Evolutionary conservation across 768 basidiomycete species (phyloP).

Genomic region (Clavulina sp.): DNA sequence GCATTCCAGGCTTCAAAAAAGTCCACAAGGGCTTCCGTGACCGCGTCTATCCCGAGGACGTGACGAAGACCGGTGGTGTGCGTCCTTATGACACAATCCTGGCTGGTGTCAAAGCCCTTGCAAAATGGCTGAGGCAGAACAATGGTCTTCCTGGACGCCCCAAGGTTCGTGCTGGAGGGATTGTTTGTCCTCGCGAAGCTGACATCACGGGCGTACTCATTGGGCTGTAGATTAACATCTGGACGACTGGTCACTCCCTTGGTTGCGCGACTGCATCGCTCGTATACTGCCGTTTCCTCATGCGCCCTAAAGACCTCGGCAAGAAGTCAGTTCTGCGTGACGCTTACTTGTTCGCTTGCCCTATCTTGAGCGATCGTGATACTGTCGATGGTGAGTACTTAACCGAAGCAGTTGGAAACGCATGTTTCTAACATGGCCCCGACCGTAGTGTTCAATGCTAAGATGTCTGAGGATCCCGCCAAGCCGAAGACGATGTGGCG

Average conservation of each 20-base stretch:
- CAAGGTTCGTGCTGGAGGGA: conserved; percentile 9
- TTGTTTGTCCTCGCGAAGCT: not conserved
- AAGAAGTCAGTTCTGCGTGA: conserved; percentile 5
- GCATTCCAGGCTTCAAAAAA: not conserved
- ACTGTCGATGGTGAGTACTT: conserved; percentile 2
- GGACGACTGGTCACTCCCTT: conserved; percentile 11
- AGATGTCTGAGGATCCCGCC: conserved; percentile 1
- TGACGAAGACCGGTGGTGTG: not conserved
- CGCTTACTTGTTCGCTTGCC: conserved; percentile 7
- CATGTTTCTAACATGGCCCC: not conserved
- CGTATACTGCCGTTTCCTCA: conserved; percentile 4
- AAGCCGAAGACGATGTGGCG: conserved; percentile 9
- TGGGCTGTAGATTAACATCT: not conserved
- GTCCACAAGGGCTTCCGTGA: conserved; percentile 12
- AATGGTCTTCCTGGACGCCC: conserved; percentile 4
- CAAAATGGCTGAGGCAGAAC: conserved; percentile 4
- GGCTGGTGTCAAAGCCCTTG: conserved; percentile 3
- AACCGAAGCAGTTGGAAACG: too few relatives aligned
- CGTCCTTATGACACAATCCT: conserved; percentile 10
- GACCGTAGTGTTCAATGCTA: not conserved
- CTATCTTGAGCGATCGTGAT: conserved; percentile 4
- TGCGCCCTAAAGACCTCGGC: conserved; percentile 3
- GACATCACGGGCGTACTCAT: not conserved
- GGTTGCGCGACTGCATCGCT: conserved; percentile 10
- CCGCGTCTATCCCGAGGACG: not conserved